Evolutionary conservation across 2,329 filamentous ascomycete species (phyloP), one percentile per base, ranked within the genome.

Genomic region (Nemania sp.): DNA sequence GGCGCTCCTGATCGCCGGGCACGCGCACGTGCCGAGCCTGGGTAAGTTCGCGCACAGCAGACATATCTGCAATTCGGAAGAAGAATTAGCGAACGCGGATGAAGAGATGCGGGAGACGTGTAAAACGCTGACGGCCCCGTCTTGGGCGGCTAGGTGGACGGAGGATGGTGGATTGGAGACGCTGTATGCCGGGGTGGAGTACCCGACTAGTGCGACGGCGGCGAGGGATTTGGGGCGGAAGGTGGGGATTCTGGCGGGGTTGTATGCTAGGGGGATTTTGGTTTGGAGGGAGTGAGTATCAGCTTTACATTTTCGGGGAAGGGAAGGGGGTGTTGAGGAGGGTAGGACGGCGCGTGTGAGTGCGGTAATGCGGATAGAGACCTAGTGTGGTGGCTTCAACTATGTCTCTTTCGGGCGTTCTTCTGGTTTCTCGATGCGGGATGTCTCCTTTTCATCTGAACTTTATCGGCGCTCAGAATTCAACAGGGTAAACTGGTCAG

Each of bases 1-100:
- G 59, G 61, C 41, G n/a, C 67, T 77, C 15, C 54, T 75, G 8
- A 68, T 74, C 15, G 70, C 75, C 0, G 75, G 75, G 0, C 75
- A 77, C 24, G 70, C 73, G 1, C 67, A 76, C 40, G 44, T 69
- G 1, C 67, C 68, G 0, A 64, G 65, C 2, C 57, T 75, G 9
- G 54, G 33, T 2, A 66, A 65, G 34, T 76, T 70, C 39, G 58
- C 69, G 1, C 24, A 56, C 4, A 65, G 66, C 6, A 68, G 74
- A 0, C 63, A 68, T 24, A 51, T 72, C 2, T 77, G 75, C 63
- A 68, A 72, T 34, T 49, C 49, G n/a, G 54, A 64, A 0, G 60
- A 43, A 0, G 63, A 65, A 23, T 60, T 68, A 2, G 64, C 57
- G 6, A 50, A 56, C n/a, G 68, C 69, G 1, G 62, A 63, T 33